Base-by-base conservation (phyloP, 139 green algal species). In the Chlamydomonas asymmetrica region DNA sequence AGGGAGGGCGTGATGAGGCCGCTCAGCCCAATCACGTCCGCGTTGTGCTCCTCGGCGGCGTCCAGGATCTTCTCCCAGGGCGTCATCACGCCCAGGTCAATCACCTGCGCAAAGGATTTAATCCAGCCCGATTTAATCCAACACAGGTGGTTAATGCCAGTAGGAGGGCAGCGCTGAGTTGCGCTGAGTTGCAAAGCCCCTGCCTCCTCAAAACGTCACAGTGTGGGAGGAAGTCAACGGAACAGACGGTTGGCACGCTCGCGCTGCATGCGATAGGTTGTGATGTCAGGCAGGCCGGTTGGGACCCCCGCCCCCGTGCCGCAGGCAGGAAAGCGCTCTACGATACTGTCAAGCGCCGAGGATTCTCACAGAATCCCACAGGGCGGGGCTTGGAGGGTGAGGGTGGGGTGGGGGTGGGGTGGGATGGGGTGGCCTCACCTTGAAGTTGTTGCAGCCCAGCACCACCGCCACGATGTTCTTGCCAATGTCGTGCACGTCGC, bases 371-470 rank as follows among this genome's bases (percentile, higher is more conserved):
- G n/a, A n/a, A n/a, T n/a, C n/a, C n/a, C n/a, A n/a, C n/a, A n/a
- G n/a, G n/a, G n/a, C n/a, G n/a, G n/a, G n/a, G n/a, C n/a, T n/a
- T n/a, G n/a, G n/a, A n/a, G n/a, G n/a, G n/a, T n/a, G n/a, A n/a
- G n/a, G n/a, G n/a, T n/a, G n/a, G n/a, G n/a, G n/a, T n/a, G n/a
- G n/a, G n/a, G n/a, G n/a, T n/a, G n/a, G n/a, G n/a, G n/a, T n/a
- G n/a, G n/a, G n/a, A n/a, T n/a, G n/a, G n/a, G n/a, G n/a, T n/a
- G n/a, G 23, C 48, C 31, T 37, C 29, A 97, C 94, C 90, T 98
- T 99, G 92, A 97, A 99, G 88, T 99, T 99, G 90, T 99, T 99
- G 93, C 96, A 99, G 38, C 96, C 96, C 69, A 99, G 84, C 74
- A 99, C 96, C 13, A 99, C 96, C 4, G 88, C 77, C 49, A 99